phyloP scores from a whole-genome alignment of 2,329 filamentous ascomycete genomes.

The Emydomyces testavorans region DNA sequence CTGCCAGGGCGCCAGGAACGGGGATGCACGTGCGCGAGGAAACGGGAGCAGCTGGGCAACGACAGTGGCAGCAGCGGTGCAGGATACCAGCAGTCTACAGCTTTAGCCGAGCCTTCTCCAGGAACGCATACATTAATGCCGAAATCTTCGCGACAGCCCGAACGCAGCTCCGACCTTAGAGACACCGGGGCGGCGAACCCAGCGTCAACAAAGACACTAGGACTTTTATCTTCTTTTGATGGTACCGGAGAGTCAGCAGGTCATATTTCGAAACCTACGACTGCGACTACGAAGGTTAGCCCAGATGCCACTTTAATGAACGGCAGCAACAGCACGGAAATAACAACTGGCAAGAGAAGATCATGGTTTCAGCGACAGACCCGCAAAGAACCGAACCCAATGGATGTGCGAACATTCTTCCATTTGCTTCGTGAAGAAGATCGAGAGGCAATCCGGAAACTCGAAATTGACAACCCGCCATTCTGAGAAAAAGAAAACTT shows the following conservation, averaged over 20 bases:
- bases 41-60: background rate
- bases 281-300: conserved; percentile 4
- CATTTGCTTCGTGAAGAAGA: conserved; percentile 21
- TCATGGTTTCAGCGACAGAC: conserved; percentile 13
- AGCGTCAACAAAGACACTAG: conserved; percentile 3
- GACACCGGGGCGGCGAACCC: background rate
- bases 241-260: conserved; percentile 19
- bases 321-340: background rate
- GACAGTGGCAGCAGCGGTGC: background rate
- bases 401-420: conserved; percentile 21
- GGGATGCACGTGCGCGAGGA: conserved; percentile 5
- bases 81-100: background rate
- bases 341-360: background rate
- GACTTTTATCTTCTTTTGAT: conserved; percentile 24
- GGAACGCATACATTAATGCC: background rate
- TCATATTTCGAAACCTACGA: background rate
- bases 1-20: background rate
- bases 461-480: conserved; percentile 11
- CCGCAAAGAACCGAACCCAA: conserved; percentile 16
- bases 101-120: background rate
- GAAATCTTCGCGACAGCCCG: background rate
- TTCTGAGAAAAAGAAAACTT: background rate
- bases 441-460: conserved; percentile 17
- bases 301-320: background rate
- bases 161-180: background rate